Base-by-base conservation (phyloP, 225 moss, liverwort and hornwort genomes). In the Neckera pumila region DNA sequence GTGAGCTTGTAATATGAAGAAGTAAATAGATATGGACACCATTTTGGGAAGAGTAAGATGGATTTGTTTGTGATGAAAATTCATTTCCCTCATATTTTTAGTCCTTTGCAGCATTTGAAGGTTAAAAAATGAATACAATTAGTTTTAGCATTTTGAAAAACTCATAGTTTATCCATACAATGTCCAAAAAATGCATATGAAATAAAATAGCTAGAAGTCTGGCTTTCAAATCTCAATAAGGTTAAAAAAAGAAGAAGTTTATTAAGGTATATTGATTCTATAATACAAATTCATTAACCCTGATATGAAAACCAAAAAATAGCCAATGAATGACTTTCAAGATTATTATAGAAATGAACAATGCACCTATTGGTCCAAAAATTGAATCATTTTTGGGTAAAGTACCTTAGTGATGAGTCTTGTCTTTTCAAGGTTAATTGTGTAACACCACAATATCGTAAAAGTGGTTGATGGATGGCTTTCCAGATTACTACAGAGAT, bases 241-340 rank as follows among this genome's bases (percentile, higher is more conserved):
- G 3, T 14, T 42, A 5, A 26, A 42, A 26, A 42, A 8, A 13
- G 8, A 36, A 36, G 40, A 2, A 7, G 6, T 40, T 31, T 25
- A 1, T 9, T 45, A 28, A 73, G 2, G 10, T 18, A 6, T 74
- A 9, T 1, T 47, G 2, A 40, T 31, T 74, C 3, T 0, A 1
- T 45, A 0, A 74, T 47, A 7, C 11, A 31, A 31, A 47, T 47
- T 18, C 74, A 74, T 73, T 45, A 73, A 45, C 2, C 18, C 0
- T 45, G 5, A 43, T 72, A 1, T 72, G 27, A 10, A 22, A 9
- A 3, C 3, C 0, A 25, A 2, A 71, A 71, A 26, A 4, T 26
- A 5, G 2, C 1, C 0, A 2, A 42, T 70, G 5, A 5, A 71
- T 26, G 8, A 71, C 15, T 38, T 71, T 42, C 15, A 71, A 42